Evolutionary conservation across 176 grass and related monocot species (phyloP).

Genomic region (Eleusine coracana): DNA sequence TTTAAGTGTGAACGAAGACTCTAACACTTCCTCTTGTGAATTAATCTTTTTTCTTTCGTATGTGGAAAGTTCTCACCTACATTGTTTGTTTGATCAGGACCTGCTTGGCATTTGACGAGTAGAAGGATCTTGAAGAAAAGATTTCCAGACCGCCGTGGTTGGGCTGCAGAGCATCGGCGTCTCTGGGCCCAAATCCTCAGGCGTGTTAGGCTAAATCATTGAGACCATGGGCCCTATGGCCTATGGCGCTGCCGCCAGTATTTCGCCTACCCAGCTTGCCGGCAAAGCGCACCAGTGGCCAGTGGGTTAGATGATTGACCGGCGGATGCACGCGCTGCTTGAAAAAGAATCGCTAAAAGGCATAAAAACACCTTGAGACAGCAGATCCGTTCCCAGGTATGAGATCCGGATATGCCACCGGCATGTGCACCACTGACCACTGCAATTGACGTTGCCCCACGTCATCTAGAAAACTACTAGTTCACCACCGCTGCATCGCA

Average conservation of each 20-base stretch:
- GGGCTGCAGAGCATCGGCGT: neutral
- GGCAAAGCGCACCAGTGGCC: no score
- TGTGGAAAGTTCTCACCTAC: no score
- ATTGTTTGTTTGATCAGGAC: no score
- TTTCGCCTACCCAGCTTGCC: neutral
- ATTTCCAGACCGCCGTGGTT: neutral
- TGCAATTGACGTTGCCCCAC: neutral
- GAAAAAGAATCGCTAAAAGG: no score
- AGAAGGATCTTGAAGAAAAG: no score
- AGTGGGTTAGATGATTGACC: no score
- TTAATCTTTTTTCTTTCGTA: no score
- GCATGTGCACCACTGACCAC: neutral
- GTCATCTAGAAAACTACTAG: neutral
- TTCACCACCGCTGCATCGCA: neutral
- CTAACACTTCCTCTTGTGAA: no score
- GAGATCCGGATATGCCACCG: slow-evolving; percentile 38
- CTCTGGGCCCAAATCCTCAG: neutral
- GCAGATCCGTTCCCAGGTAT: neutral
- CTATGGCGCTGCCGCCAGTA: neutral
- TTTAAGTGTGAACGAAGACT: no score
- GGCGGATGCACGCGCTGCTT: no score
- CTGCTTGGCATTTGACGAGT: no score
- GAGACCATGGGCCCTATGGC: neutral
- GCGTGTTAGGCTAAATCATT: neutral
- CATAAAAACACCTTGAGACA: no score